Base-by-base conservation (phyloP, 176 grass and related monocot genomes). In the Ananas comosus region DNA sequence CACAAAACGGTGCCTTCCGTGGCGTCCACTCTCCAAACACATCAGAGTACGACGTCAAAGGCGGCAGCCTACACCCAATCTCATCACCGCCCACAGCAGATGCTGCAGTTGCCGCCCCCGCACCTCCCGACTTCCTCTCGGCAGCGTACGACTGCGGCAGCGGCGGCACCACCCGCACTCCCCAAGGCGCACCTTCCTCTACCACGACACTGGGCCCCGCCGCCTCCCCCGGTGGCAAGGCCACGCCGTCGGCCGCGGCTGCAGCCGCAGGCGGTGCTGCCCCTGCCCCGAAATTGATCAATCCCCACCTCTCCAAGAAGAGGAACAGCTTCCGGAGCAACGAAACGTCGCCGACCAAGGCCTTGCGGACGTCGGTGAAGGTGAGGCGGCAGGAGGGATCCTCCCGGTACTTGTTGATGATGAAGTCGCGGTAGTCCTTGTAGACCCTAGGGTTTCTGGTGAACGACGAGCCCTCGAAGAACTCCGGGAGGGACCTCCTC, bases 381-480 rank as follows among this genome's bases (percentile, higher is more conserved):
- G 84, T 96, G 65, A 96, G 85, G 23, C 85, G 81, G 50, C 83
- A 74, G 11, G 79, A 64, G 7, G 94, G 82, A 65, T 99, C 87
- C 79, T 93, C 89, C 51, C 94, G 71, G 75, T 88, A 93, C 80
- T 82, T 93, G 64, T 64, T 87, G 65, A 99, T 93, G 80, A 93
- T 84, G 72, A 88, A 99, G 76, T 99, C 89, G 53, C 94, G 87
- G 82, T 99, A 99, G 74, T 99, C 94, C 76, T 88, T 85, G 78
- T 99, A 93, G 68, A 99, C 86, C 84, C 90, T 91, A 51, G 84
- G 87, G 89, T 93, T 99, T 76, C 90, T 78, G 50, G 84, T 85
- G 10, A 81, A 81, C 66, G 90, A 81, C 16, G 79, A 80, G 17
- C 93, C 93, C 59, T 86, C 87, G 80, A 99, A 93, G 81, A 99